Conservation (phyloP, 75 land plant genomes). For the Ceratopteris richardii region DNA sequence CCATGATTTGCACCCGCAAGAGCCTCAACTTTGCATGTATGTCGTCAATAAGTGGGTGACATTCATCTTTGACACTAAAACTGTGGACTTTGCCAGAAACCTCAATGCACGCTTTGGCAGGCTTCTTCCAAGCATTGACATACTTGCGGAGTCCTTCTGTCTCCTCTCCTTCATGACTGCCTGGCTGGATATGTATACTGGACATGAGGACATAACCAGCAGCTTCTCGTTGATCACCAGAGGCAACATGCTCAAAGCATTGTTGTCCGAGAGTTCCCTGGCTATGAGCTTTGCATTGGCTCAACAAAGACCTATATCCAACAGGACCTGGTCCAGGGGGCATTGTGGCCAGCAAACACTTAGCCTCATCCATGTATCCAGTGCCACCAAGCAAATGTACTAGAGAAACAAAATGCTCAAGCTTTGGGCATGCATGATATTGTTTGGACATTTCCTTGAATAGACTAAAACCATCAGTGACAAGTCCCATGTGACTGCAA, state of each 20-base stretch:
- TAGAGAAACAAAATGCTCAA: constrained; percentile 52
- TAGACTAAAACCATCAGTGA: constrained; percentile 40
- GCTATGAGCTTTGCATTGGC: constrained; percentile 1
- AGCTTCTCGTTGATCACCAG: neutral
- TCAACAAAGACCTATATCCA: neutral
- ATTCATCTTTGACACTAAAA: constrained; percentile 4
- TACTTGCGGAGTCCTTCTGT: neutral
- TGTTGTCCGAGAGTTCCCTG: neutral
- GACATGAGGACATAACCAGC: constrained; percentile 8
- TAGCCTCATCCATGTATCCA: constrained; percentile 48
- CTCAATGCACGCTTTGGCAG: constrained; percentile 10
- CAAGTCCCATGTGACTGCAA: constrained; percentile 48
- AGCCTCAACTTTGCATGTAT: constrained; percentile 1
- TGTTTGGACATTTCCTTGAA: constrained; percentile 31
- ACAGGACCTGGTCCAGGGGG: neutral
- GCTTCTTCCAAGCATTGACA: constrained; percentile 10
- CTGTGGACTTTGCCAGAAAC: constrained; percentile 2
- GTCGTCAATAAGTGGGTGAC: neutral
- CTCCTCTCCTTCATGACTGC: neutral
- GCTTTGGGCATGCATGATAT: constrained; percentile 25
- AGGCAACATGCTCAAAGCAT: neutral
- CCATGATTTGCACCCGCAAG: neutral
- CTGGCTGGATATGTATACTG: neutral
- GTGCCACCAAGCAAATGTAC: constrained; percentile 62
- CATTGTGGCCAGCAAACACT: neutral